A percentile compares a stretch with the other conserved stretches of the same genome.
These are phyloP conservation scores for Hemerocallis citrina DNA, from an alignment of 106 monocot species.

Conservation along the genomic window DNA sequence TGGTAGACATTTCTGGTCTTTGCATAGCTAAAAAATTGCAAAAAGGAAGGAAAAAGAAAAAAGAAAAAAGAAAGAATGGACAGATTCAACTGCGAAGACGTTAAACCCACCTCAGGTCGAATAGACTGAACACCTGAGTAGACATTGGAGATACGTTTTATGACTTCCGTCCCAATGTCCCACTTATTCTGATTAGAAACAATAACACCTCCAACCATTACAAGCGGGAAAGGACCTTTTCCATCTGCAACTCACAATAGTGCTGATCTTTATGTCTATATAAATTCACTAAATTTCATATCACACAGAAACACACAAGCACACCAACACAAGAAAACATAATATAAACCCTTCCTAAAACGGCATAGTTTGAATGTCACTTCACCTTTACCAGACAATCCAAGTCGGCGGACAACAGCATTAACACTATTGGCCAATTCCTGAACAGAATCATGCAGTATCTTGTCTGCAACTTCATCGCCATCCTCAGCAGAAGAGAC, in stretches of 20 bases:
- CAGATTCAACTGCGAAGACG: too few relatives aligned
- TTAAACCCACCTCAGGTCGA: conserved; percentile 56
- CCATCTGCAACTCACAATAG: conserved; percentile 63
- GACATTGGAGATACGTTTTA: conserved; percentile 50
- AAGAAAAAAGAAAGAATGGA: too few relatives aligned
- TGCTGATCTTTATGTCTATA: conserved; percentile 1
- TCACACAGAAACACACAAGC: neutral
- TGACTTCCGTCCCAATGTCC: conserved; percentile 82
- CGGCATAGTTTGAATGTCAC: neutral
- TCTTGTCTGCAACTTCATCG: conserved; percentile 88
- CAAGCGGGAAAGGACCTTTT: conserved; percentile 66
- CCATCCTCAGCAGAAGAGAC: conserved; percentile 82
- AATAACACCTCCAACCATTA: conserved; percentile 96
- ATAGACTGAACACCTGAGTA: conserved; percentile 69
- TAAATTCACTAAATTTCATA: conserved; percentile 1
- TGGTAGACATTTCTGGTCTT: too few relatives aligned
- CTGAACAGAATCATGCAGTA: conserved; percentile 53
- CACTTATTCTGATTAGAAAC: conserved; percentile 64
- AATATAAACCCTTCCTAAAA: neutral
- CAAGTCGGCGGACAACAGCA: conserved; percentile 75
- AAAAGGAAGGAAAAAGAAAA: too few relatives aligned
- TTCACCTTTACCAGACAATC: conserved; percentile 79
- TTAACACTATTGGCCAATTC: conserved; percentile 85
- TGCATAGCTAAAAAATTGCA: too few relatives aligned
- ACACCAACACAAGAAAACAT: neutral